Percentiles rank a stretch among this genome's conserved stretches.
phyloP scores from a whole-genome alignment of 1,139 yeast species.

The Geotrichum reessii region DNA sequence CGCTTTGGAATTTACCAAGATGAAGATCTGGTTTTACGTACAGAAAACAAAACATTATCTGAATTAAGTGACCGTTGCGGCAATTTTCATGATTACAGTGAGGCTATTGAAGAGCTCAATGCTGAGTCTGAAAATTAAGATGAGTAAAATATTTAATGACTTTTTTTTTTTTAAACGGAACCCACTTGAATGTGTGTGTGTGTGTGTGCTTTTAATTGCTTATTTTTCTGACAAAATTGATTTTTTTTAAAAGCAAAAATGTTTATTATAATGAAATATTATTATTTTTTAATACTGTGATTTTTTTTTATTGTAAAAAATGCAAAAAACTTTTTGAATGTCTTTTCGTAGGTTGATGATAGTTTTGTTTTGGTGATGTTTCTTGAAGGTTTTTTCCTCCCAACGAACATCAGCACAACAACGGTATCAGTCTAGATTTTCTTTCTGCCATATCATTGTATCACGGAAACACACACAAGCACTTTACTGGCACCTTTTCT shows the following conservation, averaged over 20 bases:
- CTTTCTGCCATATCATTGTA: neutral
- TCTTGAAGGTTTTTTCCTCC: neutral
- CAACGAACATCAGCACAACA: neutral
- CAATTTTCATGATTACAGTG: neutral
- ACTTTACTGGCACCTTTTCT: neutral
- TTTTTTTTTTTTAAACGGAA: neutral
- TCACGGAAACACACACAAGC: neutral
- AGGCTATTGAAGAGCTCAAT: neutral
- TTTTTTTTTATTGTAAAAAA: no score
- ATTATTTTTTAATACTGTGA: no score
- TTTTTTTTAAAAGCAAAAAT: no score
- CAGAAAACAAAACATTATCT: slow-evolving; percentile 26
- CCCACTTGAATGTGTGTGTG: no score
- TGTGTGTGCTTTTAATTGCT: neutral
- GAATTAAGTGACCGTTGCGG: neutral
- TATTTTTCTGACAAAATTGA: neutral
- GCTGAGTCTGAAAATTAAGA: neutral
- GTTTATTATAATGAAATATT: no score
- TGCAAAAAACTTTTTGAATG: no score
- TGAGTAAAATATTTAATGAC: no score
- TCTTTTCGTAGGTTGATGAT: no score
- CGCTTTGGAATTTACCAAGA: slow-evolving; percentile 30
- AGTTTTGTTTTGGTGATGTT: neutral
- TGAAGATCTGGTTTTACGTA: slow-evolving; percentile 48
- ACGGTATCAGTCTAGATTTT: neutral